Base-by-base conservation (phyloP, 2,329 filamentous ascomycete species). In the Aciculosporium take region DNA sequence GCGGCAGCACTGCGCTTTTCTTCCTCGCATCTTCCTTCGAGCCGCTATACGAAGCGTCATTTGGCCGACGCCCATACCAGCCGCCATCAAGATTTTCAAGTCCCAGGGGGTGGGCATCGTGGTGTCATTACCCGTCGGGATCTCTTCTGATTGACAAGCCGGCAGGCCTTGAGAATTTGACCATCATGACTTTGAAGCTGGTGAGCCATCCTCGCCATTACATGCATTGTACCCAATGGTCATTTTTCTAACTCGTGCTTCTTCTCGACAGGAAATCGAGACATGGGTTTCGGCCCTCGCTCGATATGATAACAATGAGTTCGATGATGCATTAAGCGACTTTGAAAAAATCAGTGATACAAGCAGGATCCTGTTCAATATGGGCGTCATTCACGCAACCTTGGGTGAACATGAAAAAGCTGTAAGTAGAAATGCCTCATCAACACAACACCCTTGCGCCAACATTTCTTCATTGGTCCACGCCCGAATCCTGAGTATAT, bases 351-450 rank as follows among this genome's bases (percentile, higher is more conserved):
- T 98, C 55, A 74, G 83, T 46, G 91, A 96, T 60, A 98, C 91
- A 0, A 95, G 91, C 52, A 96, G 94, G 69, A 98, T 98, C 48
- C 71, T 94, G 46, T 98, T 98, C 71, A 98, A 98, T 57, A 93
- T 89, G 63, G 91, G 91, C 52, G 89, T 98, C 30, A 96, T 98
- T 53, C 84, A 95, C 67, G 91, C 91, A 30, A 96, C 91, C 0
- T 71, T 98, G 15, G 91, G 91, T 51, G 87, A 96, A 60, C 91
- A 98, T 64, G 84, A 89, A 59, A 87, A 86, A 69, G 91, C 91
- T 56, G 89, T 94, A 70, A 62, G 86, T 71, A 21, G 7, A 8
- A 23, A 18, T 23, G 15, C 29, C 18, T 23, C 17, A 36, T 39
- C 17, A 23, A 35, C 15, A 8, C n/a, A n/a, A n/a, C n/a, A n/a